phyloP scores from a whole-genome alignment of 768 basidiomycete species.

The Arthromyces matolae region DNA sequence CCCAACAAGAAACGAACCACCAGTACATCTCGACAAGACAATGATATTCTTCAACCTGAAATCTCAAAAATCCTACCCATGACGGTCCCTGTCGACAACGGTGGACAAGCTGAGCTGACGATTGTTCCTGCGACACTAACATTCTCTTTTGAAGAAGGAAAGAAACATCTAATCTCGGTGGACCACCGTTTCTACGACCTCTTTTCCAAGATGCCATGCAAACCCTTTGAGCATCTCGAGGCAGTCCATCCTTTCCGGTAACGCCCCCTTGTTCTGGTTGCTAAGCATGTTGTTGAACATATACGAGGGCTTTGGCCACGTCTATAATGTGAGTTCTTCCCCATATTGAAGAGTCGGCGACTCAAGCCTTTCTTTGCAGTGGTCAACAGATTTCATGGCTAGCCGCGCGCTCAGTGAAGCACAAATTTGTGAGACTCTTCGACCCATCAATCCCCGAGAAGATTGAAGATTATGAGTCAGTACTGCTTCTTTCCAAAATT shows the following conservation, averaged over 20 bases:
- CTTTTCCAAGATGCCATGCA: slow-evolving; percentile 64
- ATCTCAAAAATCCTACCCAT: slow-evolving; percentile 2
- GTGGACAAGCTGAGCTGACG: too few relatives aligned
- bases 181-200: slow-evolving; percentile 72
- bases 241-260: slow-evolving; percentile 82
- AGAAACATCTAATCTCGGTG: slow-evolving; percentile 58
- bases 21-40: not conserved
- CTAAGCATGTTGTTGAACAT: slow-evolving; percentile 2
- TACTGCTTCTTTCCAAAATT: slow-evolving; percentile 13
- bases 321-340: slow-evolving; percentile 60
- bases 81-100: slow-evolving; percentile 21
- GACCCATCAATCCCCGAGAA: slow-evolving; percentile 73
- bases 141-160: slow-evolving; percentile 78
- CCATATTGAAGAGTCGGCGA: not conserved
- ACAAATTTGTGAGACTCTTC: slow-evolving; percentile 75
- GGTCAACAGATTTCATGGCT: slow-evolving; percentile 84
- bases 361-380: slow-evolving; percentile 27
- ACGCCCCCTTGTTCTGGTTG: slow-evolving; percentile 7
- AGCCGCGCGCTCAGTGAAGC: slow-evolving; percentile 79
- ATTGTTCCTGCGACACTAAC: slow-evolving; percentile 67
- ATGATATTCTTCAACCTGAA: slow-evolving; percentile 11
- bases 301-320: slow-evolving; percentile 56
- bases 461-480: slow-evolving; percentile 44
- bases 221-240: slow-evolving; percentile 73
- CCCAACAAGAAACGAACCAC: slow-evolving; percentile 9